A percentile compares a stretch with the other conserved stretches of the same genome.
These are phyloP conservation scores for Cladosporium sp. DNA, from an alignment of 2,329 filamentous ascomycete species.

Conservation along the genomic window DNA sequence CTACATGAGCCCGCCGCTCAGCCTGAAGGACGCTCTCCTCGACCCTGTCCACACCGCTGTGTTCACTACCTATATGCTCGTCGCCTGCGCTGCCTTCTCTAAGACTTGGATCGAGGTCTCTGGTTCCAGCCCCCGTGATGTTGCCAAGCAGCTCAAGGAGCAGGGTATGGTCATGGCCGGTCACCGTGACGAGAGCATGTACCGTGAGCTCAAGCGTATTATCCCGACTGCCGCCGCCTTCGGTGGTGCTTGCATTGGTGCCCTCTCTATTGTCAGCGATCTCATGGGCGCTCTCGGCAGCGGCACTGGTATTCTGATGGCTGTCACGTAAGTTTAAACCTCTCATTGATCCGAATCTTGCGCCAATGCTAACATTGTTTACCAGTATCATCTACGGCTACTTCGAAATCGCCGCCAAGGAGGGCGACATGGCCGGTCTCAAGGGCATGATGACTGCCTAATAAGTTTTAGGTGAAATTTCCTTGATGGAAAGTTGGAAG, in stretches of 20 bases:
- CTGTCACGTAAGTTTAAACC: constrained; percentile 80
- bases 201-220: constrained; percentile 99
- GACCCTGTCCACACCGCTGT: constrained; percentile 95
- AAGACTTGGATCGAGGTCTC: constrained; percentile 99
- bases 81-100: constrained; percentile 96
- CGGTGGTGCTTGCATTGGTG: constrained; percentile 98
- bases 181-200: constrained; percentile 99
- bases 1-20: constrained; percentile 98
- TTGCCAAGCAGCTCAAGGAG: constrained; percentile 99
- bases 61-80: constrained; percentile 97
- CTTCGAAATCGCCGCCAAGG: constrained; percentile 98
- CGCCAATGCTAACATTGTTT: constrained; percentile 29
- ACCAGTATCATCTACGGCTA: constrained; percentile 96
- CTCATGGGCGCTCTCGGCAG: constrained; percentile 89
- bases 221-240: constrained; percentile 98
- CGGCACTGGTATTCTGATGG: constrained; percentile 95
- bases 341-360: not conserved
- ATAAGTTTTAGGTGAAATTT: not conserved
- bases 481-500: constrained; percentile 20
- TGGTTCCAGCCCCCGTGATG: constrained; percentile 93
- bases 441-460: constrained; percentile 56
- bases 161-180: constrained; percentile 99
- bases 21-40: constrained; percentile 93
- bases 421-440: constrained; percentile 84
- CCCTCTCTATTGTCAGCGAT: constrained; percentile 90